Conservation (phyloP, 441 rosid genomes). For the Gossypium davidsonii region DNA sequence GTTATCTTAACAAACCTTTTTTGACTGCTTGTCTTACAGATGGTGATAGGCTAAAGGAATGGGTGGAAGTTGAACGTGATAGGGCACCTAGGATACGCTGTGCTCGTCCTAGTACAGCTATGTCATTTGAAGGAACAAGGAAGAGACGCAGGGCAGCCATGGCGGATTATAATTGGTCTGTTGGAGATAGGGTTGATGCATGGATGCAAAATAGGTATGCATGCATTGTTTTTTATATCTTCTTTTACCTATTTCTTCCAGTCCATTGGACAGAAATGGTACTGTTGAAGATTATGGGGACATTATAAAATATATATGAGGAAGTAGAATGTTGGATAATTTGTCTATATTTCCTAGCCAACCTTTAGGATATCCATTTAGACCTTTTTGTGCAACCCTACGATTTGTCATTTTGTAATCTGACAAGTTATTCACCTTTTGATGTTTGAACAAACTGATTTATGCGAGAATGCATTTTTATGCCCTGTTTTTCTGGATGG, state of each 20-base stretch:
- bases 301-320: not conserved
- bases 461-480: not conserved
- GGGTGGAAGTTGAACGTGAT: constrained; percentile 63
- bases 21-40: constrained; percentile 32
- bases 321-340: not conserved
- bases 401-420: not conserved
- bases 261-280: not conserved
- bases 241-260: constrained; percentile 5
- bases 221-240: not conserved
- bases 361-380: not conserved
- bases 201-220: constrained; percentile 80
- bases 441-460: not conserved
- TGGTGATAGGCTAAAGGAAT: constrained; percentile 72
- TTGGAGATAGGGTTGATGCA: constrained; percentile 88
- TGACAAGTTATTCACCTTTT: not conserved
- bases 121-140: constrained; percentile 87
- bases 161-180: constrained; percentile 69
- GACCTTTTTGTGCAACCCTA: too few relatives aligned
- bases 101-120: constrained; percentile 59
- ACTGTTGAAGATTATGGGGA: not conserved
- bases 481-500: not conserved
- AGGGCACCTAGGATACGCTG: constrained; percentile 65
- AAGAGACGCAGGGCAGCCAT: constrained; percentile 90
- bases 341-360: not conserved
- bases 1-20: constrained; percentile 10